Evolutionary conservation across 495 filamentous ascomycete genomes (phyloP).

Genomic region (Penicillium waksmanii): DNA sequence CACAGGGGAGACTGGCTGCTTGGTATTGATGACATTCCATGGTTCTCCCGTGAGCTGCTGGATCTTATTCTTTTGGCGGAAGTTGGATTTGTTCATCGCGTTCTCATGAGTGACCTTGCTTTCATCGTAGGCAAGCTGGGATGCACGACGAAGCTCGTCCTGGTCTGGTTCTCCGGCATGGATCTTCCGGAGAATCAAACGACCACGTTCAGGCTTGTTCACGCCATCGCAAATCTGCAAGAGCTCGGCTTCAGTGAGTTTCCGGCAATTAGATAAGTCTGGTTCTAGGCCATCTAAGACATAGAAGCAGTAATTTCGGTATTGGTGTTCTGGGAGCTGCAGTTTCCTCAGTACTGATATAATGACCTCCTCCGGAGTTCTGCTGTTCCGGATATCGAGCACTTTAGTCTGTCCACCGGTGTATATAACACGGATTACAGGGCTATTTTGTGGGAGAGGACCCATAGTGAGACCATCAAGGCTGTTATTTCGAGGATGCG

Average conservation of each 20-base stretch:
- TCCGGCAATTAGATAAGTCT: constrained; percentile 73
- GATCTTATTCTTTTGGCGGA: constrained; percentile 74
- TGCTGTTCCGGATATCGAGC: constrained; percentile 85
- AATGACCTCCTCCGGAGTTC: constrained; percentile 88
- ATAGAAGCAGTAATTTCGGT: constrained; percentile 82
- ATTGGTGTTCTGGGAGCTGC: constrained; percentile 71
- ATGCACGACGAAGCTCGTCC: constrained; percentile 78
- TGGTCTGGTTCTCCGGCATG: constrained; percentile 83
- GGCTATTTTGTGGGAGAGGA: constrained; percentile 74
- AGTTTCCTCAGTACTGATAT: constrained; percentile 83
- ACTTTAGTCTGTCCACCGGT: constrained; percentile 89
- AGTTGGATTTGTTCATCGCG: constrained; percentile 62
- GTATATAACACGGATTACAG: constrained; percentile 89
- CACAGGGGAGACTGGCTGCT: constrained; percentile 79
- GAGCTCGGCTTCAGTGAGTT: constrained; percentile 81
- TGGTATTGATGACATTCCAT: constrained; percentile 68
- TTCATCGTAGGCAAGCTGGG: constrained; percentile 82
- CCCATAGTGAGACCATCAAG: constrained; percentile 82
- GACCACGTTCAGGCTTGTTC: constrained; percentile 72
- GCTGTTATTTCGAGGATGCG: constrained; percentile 65
- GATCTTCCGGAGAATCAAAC: constrained; percentile 87
- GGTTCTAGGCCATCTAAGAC: constrained; percentile 82
- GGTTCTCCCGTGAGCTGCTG: constrained; percentile 83
- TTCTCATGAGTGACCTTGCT: constrained; percentile 70
- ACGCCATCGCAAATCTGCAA: constrained; percentile 74